Conservation (phyloP, 306 rosid species). For the Lathyrus tuberosus region DNA sequence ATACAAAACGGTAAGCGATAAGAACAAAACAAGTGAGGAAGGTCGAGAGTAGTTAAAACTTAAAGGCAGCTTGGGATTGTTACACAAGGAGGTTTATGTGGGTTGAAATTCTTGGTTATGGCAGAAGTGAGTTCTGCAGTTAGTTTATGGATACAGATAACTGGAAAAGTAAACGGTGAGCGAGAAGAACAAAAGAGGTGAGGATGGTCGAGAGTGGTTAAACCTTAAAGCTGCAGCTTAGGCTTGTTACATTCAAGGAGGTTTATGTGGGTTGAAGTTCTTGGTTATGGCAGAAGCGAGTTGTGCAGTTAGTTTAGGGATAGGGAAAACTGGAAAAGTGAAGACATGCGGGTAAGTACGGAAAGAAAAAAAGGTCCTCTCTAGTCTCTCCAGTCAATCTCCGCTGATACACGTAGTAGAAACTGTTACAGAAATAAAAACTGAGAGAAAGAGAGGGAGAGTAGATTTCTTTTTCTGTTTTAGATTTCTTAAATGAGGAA, state of each 20-base stretch:
- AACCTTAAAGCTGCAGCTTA: background rate
- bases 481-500: too few relatives aligned
- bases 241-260: background rate
- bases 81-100: background rate
- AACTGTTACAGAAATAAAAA: too few relatives aligned
- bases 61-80: background rate
- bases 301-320: conserved; percentile 6
- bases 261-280: background rate
- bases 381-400: background rate
- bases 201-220: background rate
- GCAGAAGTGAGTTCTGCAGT: background rate
- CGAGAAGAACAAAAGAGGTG: background rate
- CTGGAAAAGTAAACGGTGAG: background rate
- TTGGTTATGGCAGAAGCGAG: too few relatives aligned
- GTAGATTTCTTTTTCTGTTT: too few relatives aligned
- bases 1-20: background rate
- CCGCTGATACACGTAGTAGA: background rate
- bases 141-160: background rate
- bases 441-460: too few relatives aligned
- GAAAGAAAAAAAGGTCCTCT: background rate
- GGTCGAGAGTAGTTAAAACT: background rate
- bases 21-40: background rate
- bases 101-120: background rate
- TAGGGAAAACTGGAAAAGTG: conserved; percentile 2
- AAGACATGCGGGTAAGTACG: background rate